Conservation (phyloP, 2,329 filamentous ascomycete genomes). For the Cladophialophora chaetospira region DNA sequence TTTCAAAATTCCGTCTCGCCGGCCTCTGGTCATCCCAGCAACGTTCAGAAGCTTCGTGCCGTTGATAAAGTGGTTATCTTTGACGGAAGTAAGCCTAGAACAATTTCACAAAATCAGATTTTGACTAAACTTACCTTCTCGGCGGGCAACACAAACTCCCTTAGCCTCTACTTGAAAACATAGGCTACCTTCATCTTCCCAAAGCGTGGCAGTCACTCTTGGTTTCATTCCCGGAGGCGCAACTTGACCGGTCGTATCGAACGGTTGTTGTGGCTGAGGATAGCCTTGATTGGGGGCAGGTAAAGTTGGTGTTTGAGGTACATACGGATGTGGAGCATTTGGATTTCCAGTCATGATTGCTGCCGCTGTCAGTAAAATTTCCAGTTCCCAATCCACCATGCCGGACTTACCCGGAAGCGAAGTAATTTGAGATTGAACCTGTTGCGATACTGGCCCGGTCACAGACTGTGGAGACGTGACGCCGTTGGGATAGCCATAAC, state of each 20-base stretch:
- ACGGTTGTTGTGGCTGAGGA: conserved; percentile 56
- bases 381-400: background rate
- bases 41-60: conserved; percentile 96
- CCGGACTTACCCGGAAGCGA: conserved; percentile 59
- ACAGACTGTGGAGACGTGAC: conserved; percentile 76
- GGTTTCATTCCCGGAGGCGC: conserved; percentile 95
- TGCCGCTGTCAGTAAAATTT: conserved; percentile 31
- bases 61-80: conserved; percentile 99
- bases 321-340: conserved; percentile 27
- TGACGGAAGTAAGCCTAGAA: conserved; percentile 17
- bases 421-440: conserved; percentile 69
- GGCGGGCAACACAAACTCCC: conserved; percentile 89
- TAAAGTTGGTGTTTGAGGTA: conserved; percentile 25
- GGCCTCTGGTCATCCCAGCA: conserved; percentile 94
- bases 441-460: conserved; percentile 67
- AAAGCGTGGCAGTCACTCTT: conserved; percentile 90
- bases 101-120: background rate
- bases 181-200: conserved; percentile 96
- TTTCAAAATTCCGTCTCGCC: conserved; percentile 93
- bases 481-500: conserved; percentile 75
- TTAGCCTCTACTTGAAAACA: conserved; percentile 98
- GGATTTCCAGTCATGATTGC: conserved; percentile 41
- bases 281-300: conserved; percentile 43
- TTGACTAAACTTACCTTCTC: conserved; percentile 68
- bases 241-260: conserved; percentile 88